Evolutionary conservation across 2,329 filamentous ascomycete genomes (phyloP), one percentile per base, ranked within the genome.

Genomic region (Hirsutella rhossiliensis): DNA sequence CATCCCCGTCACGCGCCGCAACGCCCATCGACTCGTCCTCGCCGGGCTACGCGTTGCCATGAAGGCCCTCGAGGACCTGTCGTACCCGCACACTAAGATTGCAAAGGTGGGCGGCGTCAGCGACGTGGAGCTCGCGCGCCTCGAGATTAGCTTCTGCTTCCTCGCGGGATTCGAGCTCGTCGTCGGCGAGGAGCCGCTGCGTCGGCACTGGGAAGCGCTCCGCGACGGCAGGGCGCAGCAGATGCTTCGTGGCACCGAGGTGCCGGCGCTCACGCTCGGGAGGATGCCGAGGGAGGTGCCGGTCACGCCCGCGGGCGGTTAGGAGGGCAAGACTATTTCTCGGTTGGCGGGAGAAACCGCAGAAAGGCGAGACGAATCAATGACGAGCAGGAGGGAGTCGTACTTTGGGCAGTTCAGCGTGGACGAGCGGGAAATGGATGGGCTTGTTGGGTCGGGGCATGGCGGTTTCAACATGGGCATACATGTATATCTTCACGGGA

Each of bases 61-160:
- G 76, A 98, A 97, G 66, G 86, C 87, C 0, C 68, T 96, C n/a
- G 90, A 98, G 62, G 90, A 97, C 61, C 73, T 90, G 43, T 85
- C 82, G 53, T 95, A 94, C 65, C 78, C 86, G 9, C 90, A 96
- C 64, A 74, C 74, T 47, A 83, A 87, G 44, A 80, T 96, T 51
- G 82, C 90, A 17, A 84, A 82, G 51, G 89, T 97, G 2, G 90
- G 92, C 37, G 90, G 90, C 17, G 87, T 97, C 15, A 86, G 78
- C 56, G 84, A 86, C 58, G 68, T 71, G 17, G 88, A 97, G 63
- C 72, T 98, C 42, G 84, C 84, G 36, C 75, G 84, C 47, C 67
- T 97, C 37, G 92, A 97, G 68, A 85, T 97, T 48, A 88, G 84
- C 55, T 90, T 90, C 58, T 89, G 85, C 63, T 90, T 88, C 59